Base-by-base conservation (phyloP, 2,329 filamentous ascomycete species). In the Talaromyces sp. region DNA sequence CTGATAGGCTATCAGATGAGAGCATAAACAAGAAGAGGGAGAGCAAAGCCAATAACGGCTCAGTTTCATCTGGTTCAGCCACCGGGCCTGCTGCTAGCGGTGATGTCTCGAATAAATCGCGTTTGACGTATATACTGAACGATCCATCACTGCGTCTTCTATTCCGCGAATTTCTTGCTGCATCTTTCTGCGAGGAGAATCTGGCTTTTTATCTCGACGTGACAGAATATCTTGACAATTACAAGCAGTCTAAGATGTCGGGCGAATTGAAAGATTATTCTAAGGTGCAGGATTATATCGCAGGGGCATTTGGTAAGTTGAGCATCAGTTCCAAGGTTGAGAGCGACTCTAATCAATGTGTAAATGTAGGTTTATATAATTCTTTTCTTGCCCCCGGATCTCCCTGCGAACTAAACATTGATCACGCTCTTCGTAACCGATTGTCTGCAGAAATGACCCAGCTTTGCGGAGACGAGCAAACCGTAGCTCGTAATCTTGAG, bases 101-200 rank as follows among this genome's bases (percentile, higher is more conserved):
- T 61, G 86, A 90, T 55, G 93, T 97, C 73, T 97, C 93, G 21
- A 97, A 97, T 77, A 96, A 92, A 53, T 92, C 94, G 73, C 87
- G 93, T 55, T 84, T 97, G 66, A 91, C 94, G 66, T 89, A 92
- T 77, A 97, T 99, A 65, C 83, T 99, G 58, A 89, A 87, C 65
- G 94, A 97, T 71, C 86, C 93, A 0, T 93, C 93, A 0, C 80
- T 97, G 62, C 85, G 93, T 53, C 78, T 97, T 45, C 80, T 97
- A 7, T 99, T 97, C 81, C 84, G 92, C 60, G 94, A 99, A 75
- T 96, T 96, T 72, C 80, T 97, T 58, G 85, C 91, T 54, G 91
- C 97, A 70, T 97, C 92, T 2, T 89, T 97, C 67, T 97, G 94
- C 75, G 93, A 97, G 73, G 94, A 99, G 81, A 99, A 99, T 67